Evolutionary conservation across 208 protist genomes (phyloP).

Genomic region (Jaenimonas drosophilae): DNA sequence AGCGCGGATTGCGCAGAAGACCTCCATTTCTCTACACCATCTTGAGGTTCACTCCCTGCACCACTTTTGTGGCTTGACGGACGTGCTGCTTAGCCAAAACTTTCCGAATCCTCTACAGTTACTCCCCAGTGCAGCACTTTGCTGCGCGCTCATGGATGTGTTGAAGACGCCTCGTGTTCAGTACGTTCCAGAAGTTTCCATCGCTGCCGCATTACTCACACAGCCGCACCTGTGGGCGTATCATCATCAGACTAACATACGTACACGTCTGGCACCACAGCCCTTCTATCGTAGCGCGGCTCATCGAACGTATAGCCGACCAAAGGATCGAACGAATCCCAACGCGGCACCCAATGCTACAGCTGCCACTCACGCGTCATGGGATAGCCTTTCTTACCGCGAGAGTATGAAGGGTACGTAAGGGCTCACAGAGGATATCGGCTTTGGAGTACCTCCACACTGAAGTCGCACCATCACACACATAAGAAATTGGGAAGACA

Average conservation of each 20-base stretch:
- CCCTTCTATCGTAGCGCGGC: slow-evolving; percentile 12
- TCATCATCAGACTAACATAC: slow-evolving; percentile 6
- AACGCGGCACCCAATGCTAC: slow-evolving; percentile 42
- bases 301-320: slow-evolving; percentile 41
- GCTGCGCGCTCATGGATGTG: slow-evolving; percentile 42
- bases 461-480: too few species aligned
- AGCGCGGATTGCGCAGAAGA: slow-evolving; percentile 65
- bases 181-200: slow-evolving; percentile 63
- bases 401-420: slow-evolving; percentile 45
- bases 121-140: slow-evolving; percentile 48
- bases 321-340: slow-evolving; percentile 59
- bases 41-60: slow-evolving; percentile 55
- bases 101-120: slow-evolving; percentile 59
- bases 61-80: slow-evolving; percentile 76
- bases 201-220: slow-evolving; percentile 46
- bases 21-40: slow-evolving; percentile 45
- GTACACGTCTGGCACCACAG: slow-evolving; percentile 7
- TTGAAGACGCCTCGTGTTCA: slow-evolving; percentile 43
- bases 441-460: too few species aligned
- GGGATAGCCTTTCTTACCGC: slow-evolving; percentile 25
- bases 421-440: slow-evolving; percentile 1
- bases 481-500: too few species aligned
- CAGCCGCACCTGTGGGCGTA: slow-evolving; percentile 59
- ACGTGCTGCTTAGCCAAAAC: slow-evolving; percentile 56
- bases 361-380: slow-evolving; percentile 11